A percentile compares a stretch with the other conserved stretches of the same genome.
These are phyloP conservation scores for Beauveria asiatica DNA, from an alignment of 2,329 filamentous ascomycete genomes.

Conservation along the genomic window DNA sequence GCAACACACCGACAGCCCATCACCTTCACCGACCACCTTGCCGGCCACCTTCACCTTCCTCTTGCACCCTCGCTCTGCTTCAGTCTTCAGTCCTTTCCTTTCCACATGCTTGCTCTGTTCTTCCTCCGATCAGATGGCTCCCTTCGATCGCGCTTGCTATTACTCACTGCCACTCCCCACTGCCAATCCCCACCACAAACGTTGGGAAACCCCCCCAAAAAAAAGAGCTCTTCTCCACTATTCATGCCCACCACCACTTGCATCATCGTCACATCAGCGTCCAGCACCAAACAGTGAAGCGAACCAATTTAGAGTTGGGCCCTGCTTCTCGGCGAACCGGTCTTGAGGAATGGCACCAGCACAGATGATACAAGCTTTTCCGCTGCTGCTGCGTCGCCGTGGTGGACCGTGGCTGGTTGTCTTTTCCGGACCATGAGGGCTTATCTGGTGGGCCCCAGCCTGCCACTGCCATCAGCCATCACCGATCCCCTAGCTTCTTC, in stretches of 20 bases:
- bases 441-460: background rate
- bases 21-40: too few relatives aligned
- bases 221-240: background rate
- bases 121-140: background rate
- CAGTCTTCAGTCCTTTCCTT: background rate
- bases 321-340: background rate
- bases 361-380: background rate
- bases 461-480: background rate
- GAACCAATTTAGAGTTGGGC: background rate
- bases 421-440: too few relatives aligned
- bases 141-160: background rate
- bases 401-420: too few relatives aligned
- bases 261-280: background rate
- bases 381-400: background rate
- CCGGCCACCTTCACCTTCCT: too few relatives aligned
- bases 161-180: background rate
- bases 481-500: background rate
- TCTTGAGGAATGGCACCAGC: too few relatives aligned
- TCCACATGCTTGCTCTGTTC: slow-evolving; percentile 8
- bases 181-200: slow-evolving; percentile 3
- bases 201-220: background rate
- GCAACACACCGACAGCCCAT: background rate
- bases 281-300: background rate
- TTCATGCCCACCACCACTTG: background rate
- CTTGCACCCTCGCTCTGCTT: too few relatives aligned